Base-by-base conservation (phyloP, 805 yeast genomes). In the Cyberlindnera xishuangbannaensis region DNA sequence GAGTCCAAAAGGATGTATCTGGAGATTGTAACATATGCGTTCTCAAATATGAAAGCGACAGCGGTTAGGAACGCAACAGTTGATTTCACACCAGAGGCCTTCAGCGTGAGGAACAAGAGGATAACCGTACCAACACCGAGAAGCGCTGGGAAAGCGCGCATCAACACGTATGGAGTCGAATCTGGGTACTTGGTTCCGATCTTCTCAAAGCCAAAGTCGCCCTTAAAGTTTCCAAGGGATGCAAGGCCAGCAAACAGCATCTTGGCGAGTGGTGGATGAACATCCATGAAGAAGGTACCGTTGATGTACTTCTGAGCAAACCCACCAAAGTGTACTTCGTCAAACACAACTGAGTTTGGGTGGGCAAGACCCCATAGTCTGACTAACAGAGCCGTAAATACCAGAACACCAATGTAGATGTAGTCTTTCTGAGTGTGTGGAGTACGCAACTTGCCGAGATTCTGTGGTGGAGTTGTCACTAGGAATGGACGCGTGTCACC, bases 291-390 rank as follows among this genome's bases (percentile, higher is more conserved):
- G 51, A 66, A 81, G 13, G 58, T 58, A 14, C 85, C 83, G 33
- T 62, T 58, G 34, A 78, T 69, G 62, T 87, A 92, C 59, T 83
- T 78, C 38, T 80, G 71, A 20, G 96, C 95, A 62, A 90, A 92
- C n/a, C 94, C 94, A 36, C 98, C 98, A 51, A 92, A 92, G 59
- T 84, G 95, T 25, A 83, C 92, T 58, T 90, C 98, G 58, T 87
- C 95, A 45, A 84, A 84, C 10, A 90, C 95, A 23, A 87, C 94
- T 18, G 88, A 76, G 48, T 76, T 61, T 25, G 99, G 99, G 41
- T 62, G 53, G 18, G 71, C 63, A 38, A 92, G 64, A 34, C 70
- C 63, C 44, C 67, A 63, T 33, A 82, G 64, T 47, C 99, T 76
- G 31, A 85, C 71, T 29, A 58, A 48, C 10, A 67, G 41, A 0